Base-by-base conservation (phyloP, 495 filamentous ascomycete genomes). In the Friedmanniomyces simplex region DNA sequence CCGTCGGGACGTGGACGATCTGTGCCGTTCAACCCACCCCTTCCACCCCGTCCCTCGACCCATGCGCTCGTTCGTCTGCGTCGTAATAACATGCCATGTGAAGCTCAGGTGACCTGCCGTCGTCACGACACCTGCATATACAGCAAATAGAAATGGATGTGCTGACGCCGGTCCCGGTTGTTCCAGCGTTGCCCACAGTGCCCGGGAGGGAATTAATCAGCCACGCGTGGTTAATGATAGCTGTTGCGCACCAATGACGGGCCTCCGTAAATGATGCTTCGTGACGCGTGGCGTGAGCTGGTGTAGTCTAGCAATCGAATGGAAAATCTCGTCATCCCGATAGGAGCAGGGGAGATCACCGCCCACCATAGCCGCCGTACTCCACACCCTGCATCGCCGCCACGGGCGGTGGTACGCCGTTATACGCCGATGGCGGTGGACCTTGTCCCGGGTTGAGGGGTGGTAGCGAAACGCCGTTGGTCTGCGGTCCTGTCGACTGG, bases 391-490 rank as follows among this genome's bases (percentile, higher is more conserved):
- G 50, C 50, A 52, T 52, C n/a, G 50, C 50, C 10, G 50, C 50
- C 3, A 28, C 46, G 22, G 20, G 46, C 25, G 46, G 46, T 18
- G 46, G 18, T 30, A 5, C 46, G 20, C 46, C 46, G 25, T 24
- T 49, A 16, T 4, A 49, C 20, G 46, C 46, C 7, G 20, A 14
- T 16, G 46, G 24, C 22, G 46, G 18, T 30, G 28, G 28, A 32
- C 39, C 39, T 43, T 16, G 39, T 43, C 39, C 39, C 5, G 39
- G 18, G 39, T 43, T 43, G 14, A 63, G 45, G 0, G 61, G 61
- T 14, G 61, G 61, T 11, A 63, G 52, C 7, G 56, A 51, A 16
- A 63, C 59, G 12, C 55, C 57, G 20, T 60, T 60, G 1, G 37
- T 41, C 48, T 62, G 53, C 21, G 52, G 47, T 20, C 32, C 51